A percentile compares a stretch with the other conserved stretches of the same genome.
Conservation (phyloP, 371 early-diverging fungal species). For the Chytridium lagenaria region DNA sequence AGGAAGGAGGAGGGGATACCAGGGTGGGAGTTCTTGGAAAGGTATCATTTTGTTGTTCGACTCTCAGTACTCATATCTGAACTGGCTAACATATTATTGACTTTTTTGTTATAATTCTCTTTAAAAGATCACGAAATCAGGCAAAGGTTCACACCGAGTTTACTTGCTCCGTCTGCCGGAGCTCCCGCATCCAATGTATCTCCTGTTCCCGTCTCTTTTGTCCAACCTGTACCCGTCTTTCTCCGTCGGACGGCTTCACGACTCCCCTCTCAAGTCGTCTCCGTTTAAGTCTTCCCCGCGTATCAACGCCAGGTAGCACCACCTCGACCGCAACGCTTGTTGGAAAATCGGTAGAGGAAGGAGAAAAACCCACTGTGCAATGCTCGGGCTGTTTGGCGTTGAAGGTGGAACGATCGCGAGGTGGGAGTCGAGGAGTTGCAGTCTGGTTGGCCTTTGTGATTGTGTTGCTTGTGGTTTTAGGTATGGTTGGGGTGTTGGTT, state of each 20-base stretch:
- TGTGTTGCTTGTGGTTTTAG: neutral
- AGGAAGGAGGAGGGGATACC: neutral
- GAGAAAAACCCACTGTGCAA: conserved; percentile 1
- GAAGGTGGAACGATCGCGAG: conserved; percentile 2
- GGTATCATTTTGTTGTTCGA: neutral
- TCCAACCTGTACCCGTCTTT: conserved; percentile 6
- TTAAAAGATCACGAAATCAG: neutral
- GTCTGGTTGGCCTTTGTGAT: no score
- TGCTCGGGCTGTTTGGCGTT: neutral
- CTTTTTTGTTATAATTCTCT: neutral
- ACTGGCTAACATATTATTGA: neutral
- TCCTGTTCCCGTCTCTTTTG: conserved; percentile 2
- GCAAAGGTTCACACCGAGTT: neutral
- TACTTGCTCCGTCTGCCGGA: neutral
- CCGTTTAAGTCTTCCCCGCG: neutral
- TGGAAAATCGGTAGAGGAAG: neutral
- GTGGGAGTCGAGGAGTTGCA: neutral
- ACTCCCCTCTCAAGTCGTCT: neutral
- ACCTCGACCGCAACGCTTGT: neutral
- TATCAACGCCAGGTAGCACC: neutral
- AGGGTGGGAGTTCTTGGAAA: conserved; percentile 13
- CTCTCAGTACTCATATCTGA: neutral
- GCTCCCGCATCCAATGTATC: conserved; percentile 3
- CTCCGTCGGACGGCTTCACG: neutral
- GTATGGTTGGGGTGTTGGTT: neutral